Percentiles rank a stretch among this genome's conserved stretches.
Conservation (phyloP, 1,284 basidiomycete species). For the Termitomyces sp. region DNA sequence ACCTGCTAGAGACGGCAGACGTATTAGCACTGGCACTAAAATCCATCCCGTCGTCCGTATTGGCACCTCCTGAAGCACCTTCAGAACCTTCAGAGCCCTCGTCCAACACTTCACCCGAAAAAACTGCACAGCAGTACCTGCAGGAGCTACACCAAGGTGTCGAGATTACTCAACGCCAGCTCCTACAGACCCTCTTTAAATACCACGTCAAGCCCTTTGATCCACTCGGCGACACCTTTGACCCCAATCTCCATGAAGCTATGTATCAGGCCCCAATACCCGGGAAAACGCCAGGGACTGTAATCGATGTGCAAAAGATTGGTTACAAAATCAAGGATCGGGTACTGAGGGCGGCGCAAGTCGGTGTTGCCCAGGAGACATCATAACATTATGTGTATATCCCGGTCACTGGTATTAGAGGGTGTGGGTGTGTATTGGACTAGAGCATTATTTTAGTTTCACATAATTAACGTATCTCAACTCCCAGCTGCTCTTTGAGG, state of each 20-base stretch:
- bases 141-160: constrained; percentile 81
- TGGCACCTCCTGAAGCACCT: constrained; percentile 30
- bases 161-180: constrained; percentile 85
- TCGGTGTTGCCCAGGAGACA: constrained; percentile 84
- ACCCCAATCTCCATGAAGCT: constrained; percentile 94
- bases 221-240: constrained; percentile 88
- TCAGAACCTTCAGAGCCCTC: constrained; percentile 27
- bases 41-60: constrained; percentile 66
- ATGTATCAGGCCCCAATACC: constrained; percentile 91
- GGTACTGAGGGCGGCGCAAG: constrained; percentile 91
- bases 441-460: constrained; percentile 30
- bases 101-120: constrained; percentile 31
- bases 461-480: constrained; percentile 66
- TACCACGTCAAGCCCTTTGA: constrained; percentile 91
- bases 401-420: constrained; percentile 20
- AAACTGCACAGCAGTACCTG: constrained; percentile 58
- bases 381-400: constrained; percentile 34
- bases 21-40: constrained; percentile 87
- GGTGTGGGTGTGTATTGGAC: constrained; percentile 20
- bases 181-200: constrained; percentile 87
- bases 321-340: constrained; percentile 93
- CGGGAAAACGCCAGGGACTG: constrained; percentile 83
- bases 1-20: constrained; percentile 90
- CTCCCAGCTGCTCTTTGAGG: constrained; percentile 59
- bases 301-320: constrained; percentile 88